Conservation (phyloP, 495 filamentous ascomycete genomes). For the Penicillium ucsense region DNA sequence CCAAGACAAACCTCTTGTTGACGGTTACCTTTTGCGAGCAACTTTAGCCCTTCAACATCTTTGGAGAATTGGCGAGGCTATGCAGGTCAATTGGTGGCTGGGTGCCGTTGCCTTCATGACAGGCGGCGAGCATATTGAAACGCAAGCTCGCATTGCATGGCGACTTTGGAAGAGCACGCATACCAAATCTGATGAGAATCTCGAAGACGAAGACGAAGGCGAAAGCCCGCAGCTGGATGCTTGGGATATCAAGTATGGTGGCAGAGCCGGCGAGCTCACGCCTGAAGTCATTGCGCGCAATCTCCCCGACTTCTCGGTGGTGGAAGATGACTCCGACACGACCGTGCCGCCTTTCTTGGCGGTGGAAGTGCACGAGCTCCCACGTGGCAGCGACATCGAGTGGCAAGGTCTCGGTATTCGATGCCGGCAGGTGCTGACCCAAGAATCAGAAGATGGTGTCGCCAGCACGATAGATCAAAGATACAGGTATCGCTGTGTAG, state of each 20-base stretch:
- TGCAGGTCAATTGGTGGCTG: slow-evolving; percentile 63
- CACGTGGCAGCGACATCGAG: slow-evolving; percentile 59
- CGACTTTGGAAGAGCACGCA: slow-evolving; percentile 45
- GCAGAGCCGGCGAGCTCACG: slow-evolving; percentile 14
- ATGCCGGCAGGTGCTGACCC: slow-evolving; percentile 17
- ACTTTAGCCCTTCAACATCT: slow-evolving; percentile 78
- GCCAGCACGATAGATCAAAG: slow-evolving; percentile 13
- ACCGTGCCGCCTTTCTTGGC: slow-evolving; percentile 56
- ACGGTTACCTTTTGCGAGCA: slow-evolving; percentile 36
- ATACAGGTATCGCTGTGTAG: slow-evolving; percentile 23
- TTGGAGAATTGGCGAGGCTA: slow-evolving; percentile 68
- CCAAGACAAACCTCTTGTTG: slow-evolving; percentile 12
- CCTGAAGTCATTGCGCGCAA: slow-evolving; percentile 5
- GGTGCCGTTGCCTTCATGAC: slow-evolving; percentile 64
- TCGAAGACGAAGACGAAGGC: slow-evolving; percentile 24
- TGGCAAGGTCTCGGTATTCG: slow-evolving; percentile 51
- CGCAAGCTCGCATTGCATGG: slow-evolving; percentile 35
- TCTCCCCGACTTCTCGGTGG: slow-evolving; percentile 24
- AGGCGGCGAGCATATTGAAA: slow-evolving; percentile 15
- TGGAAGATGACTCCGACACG: slow-evolving; percentile 10
- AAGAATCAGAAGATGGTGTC: slow-evolving; percentile 10
- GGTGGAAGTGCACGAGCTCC: slow-evolving; percentile 62
- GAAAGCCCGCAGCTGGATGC: slow-evolving; percentile 47
- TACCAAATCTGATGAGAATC: slow-evolving; percentile 9
- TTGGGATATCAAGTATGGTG: slow-evolving; percentile 61